Conservation (phyloP, 1,139 yeast genomes). For the Hyphopichia khmerensis region DNA sequence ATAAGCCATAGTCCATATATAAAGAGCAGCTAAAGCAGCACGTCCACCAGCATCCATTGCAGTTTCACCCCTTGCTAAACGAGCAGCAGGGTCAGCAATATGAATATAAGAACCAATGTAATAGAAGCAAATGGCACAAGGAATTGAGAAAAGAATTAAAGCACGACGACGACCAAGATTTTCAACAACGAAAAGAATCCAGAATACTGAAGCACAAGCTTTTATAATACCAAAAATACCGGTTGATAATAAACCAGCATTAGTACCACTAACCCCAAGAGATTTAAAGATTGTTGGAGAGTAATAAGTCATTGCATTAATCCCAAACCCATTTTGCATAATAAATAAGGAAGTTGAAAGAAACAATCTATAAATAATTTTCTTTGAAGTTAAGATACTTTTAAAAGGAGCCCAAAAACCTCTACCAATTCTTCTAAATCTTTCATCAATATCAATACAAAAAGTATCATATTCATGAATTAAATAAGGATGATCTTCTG, state of each 20-base stretch:
- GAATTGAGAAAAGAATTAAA: conserved; percentile 36
- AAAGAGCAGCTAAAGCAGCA: conserved; percentile 49
- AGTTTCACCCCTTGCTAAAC: conserved; percentile 23
- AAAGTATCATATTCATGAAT: conserved; percentile 24
- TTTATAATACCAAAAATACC: conserved; percentile 59
- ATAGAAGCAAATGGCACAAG: conserved; percentile 51
- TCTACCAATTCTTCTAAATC: conserved; percentile 17
- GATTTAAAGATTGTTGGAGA: conserved; percentile 33
- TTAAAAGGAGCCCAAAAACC: conserved; percentile 28
- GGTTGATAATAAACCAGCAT: conserved; percentile 53
- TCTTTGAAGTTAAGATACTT: conserved; percentile 19
- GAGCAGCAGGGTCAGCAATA: conserved; percentile 34
- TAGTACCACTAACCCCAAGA: conserved; percentile 27
- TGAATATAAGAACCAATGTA: conserved; percentile 51
- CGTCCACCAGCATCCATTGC: conserved; percentile 37
- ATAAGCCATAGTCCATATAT: conserved; percentile 45
- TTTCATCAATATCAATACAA: conserved; percentile 20
- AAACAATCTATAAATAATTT: conserved; percentile 24
- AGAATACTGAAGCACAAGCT: conserved; percentile 39
- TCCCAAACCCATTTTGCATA: conserved; percentile 36
- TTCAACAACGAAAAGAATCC: conserved; percentile 49
- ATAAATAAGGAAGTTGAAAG: conserved; percentile 28
- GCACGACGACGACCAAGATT: conserved; percentile 47
- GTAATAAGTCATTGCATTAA: conserved; percentile 34
- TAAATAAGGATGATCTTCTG: conserved; percentile 24